These are phyloP conservation scores for Eucalyptus caleyi DNA, from an alignment of 345 rosid species.

Conservation along the genomic window DNA sequence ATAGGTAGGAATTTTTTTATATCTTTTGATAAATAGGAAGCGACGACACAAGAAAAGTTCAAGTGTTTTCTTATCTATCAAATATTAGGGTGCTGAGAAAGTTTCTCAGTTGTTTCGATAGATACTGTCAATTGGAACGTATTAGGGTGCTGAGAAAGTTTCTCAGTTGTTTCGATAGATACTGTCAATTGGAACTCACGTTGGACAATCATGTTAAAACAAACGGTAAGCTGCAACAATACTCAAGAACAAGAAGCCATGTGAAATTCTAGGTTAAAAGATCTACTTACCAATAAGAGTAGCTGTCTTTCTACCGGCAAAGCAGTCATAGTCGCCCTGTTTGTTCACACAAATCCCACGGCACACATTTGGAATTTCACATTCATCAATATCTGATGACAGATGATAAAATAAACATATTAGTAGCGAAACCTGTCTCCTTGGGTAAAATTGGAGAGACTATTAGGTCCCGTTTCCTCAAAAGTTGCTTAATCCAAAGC, in stretches of 20 bases:
- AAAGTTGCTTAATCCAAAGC: neutral
- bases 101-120: no score
- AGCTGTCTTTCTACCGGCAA: neutral
- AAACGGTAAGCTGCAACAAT: no score
- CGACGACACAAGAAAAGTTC: neutral
- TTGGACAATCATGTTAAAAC: neutral
- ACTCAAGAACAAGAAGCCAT: neutral
- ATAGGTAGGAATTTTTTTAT: neutral
- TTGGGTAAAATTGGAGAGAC: neutral
- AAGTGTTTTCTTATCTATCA: neutral
- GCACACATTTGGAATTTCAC: neutral
- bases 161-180: no score
- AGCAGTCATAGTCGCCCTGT: accelerated
- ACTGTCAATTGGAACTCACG: no score
- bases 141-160: neutral
- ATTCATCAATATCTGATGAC: neutral
- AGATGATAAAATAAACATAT: neutral
- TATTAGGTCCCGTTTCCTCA: neutral
- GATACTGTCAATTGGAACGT: no score
- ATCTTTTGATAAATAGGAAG: neutral
- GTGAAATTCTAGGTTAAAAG: neutral
- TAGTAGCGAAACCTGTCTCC: neutral
- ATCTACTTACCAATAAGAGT: neutral
- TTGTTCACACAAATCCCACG: neutral
- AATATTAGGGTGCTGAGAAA: neutral